A percentile compares a stretch with the other conserved stretches of the same genome.
Conservation (phyloP, 2,329 filamentous ascomycete genomes). For the Penicillium sp. region DNA sequence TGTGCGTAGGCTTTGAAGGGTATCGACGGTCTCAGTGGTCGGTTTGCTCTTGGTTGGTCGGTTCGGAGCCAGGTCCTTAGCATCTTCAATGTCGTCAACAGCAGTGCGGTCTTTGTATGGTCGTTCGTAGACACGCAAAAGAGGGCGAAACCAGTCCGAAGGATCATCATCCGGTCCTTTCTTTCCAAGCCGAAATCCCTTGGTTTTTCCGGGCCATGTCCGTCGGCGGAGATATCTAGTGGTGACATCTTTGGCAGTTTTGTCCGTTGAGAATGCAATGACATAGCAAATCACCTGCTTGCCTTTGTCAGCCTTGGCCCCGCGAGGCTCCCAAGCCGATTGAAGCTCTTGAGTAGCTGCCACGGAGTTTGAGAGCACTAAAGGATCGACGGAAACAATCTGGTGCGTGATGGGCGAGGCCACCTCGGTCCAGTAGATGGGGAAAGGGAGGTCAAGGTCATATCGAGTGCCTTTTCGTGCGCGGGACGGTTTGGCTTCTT, state of each 20-base stretch:
- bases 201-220: conserved; percentile 85
- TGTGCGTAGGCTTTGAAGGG: conserved; percentile 84
- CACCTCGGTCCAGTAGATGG: conserved; percentile 92
- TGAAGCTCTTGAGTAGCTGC: conserved; percentile 74
- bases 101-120: conserved; percentile 62
- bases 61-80: conserved; percentile 74
- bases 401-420: conserved; percentile 80
- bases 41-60: conserved; percentile 70
- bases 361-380: conserved; percentile 68
- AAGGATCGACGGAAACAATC: conserved; percentile 77
- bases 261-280: conserved; percentile 79
- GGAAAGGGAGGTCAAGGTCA: conserved; percentile 79
- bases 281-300: conserved; percentile 92
- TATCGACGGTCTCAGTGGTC: conserved; percentile 73
- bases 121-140: conserved; percentile 74
- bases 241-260: conserved; percentile 92
- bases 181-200: conserved; percentile 84
- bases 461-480: conserved; percentile 54
- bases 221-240: conserved; percentile 85
- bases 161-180: conserved; percentile 44
- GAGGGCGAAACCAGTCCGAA: conserved; percentile 85
- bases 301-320: conserved; percentile 79
- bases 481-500: conserved; percentile 35
- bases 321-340: conserved; percentile 79
- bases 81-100: conserved; percentile 79